Base-by-base conservation (phyloP, 1,284 basidiomycete genomes). In the Ustilago lituana region DNA sequence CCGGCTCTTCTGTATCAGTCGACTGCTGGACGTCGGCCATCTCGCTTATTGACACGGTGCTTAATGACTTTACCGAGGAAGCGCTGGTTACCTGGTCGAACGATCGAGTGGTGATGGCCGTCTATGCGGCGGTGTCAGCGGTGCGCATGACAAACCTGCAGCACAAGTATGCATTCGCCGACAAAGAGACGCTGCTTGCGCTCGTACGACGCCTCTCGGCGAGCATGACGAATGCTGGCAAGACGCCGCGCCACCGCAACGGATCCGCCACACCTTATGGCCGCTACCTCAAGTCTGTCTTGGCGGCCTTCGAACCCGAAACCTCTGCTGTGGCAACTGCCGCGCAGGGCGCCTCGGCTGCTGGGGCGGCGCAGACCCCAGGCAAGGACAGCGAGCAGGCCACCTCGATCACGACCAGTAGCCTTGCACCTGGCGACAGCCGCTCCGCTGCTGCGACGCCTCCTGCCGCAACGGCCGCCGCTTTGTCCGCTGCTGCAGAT, bases 211-310 rank as follows among this genome's bases (percentile, higher is more conserved):
- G 56, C 3, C 54, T 77, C 2, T 59, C 65, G 37, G 51, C 47
- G 12, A 61, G 68, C 31, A 60, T 77, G 55, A 68, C 61, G 4
- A 60, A 52, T 20, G 76, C 76, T n/a, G 76, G 76, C 36, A 67
- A 64, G 52, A 75, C 72, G 6, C 76, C 76, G 14, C 56, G 57
- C 15, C 76, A 77, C 33, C 71, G 76, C 32, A 74, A 76, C 32
- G 73, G 76, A 0, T 75, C 74, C 7, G 76, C 76, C 2, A 72
- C 63, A 11, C 70, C 76, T 1, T 77, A 76, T 20, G 76, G 73
- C 8, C 53, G 59, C 5, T 76, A 74, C 23, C 71, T 77, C 57
- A 70, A 48, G 31, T 70, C 70, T 12, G 71, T 76, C 17, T 46
- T 76, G 32, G 59, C 63, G 11, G 63, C 58, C 8, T 71, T 65